Evolutionary conservation across 306 rosid genomes (phyloP), one percentile per base, ranked within the genome.

Genomic region (Malus fusca): DNA sequence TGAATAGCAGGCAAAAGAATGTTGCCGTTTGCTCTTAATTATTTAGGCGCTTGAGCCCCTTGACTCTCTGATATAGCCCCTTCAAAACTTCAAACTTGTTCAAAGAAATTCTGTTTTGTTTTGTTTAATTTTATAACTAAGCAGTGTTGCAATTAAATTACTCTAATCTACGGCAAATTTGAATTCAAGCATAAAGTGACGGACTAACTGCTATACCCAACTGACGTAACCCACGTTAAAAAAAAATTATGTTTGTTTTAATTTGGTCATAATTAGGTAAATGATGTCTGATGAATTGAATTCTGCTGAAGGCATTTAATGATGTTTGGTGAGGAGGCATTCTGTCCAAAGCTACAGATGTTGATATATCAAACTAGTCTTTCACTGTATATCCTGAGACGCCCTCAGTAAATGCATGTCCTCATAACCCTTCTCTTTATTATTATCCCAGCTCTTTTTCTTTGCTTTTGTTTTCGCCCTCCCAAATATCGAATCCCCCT

Each of bases 301-400:
- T 33, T 21, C 26, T 66, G 14, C 46, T 2, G 48, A 25, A 5
- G 35, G 85, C 73, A 83, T 85, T 92, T 87, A 92, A 85, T 88
- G 87, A 78, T 82, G 96, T 87, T 91, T 81, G 97, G 95, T 92
- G 93, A 79, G 81, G 62, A 69, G 31, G 13, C 28, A 25, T 60
- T 84, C 84, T 84, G 86, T 80, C 68, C 74, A 68, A 68, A 72
- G 75, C 71, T 46, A 63, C 52, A 77, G 93, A 87, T 88, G 87
- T 58, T 88, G 91, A 89, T 84, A 88, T 84, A 71, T 87, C 90
- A 58, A 79, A 81, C 84, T 17, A 15, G 59, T 43, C 56, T 86
- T 85, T 85, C 80, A 72, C 88, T 84, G 88, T 86, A 84, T 79
- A 89, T 88, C 89, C 83, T 64, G 77, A 82, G 86, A 91, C 83